Conservation (phyloP, 306 rosid species). For the Vigna angularis region DNA sequence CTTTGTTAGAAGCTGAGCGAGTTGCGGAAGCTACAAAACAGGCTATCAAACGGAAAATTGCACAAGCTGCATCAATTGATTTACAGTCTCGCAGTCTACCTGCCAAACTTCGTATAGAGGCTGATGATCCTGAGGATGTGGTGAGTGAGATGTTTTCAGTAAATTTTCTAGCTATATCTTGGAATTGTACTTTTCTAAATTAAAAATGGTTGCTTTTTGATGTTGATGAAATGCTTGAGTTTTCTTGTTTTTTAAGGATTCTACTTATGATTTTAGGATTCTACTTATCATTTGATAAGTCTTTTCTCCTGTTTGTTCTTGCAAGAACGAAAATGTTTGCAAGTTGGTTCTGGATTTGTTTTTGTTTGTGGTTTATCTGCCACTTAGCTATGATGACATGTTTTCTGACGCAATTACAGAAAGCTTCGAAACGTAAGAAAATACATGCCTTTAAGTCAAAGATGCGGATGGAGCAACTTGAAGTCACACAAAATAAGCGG, state of each 20-base stretch:
- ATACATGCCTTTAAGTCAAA: slow-evolving; percentile 97
- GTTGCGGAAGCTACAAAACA: slow-evolving; percentile 98
- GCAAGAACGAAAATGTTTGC: background rate
- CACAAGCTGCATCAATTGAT: slow-evolving; percentile 88
- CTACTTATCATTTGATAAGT: slow-evolving; percentile 7
- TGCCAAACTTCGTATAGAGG: slow-evolving; percentile 90
- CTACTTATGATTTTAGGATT: slow-evolving; percentile 5
- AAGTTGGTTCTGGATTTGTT: slow-evolving; percentile 20
- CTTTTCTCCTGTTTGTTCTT: background rate
- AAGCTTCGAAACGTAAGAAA: slow-evolving; percentile 87
- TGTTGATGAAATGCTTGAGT: slow-evolving; percentile 19
- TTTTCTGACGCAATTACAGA: slow-evolving; percentile 59
- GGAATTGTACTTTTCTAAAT: slow-evolving; percentile 1
- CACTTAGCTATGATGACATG: slow-evolving; percentile 37
- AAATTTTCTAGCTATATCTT: background rate
- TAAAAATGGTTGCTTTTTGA: slow-evolving; percentile 10
- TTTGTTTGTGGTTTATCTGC: background rate
- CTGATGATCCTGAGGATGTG: slow-evolving; percentile 97
- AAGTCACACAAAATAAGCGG: slow-evolving; percentile 94
- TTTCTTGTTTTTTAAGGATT: background rate
- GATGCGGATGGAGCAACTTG: slow-evolving; percentile 96
- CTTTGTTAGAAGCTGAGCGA: slow-evolving; percentile 90
- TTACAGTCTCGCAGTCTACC: slow-evolving; percentile 84
- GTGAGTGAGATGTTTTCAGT: slow-evolving; percentile 61
- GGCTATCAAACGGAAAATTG: slow-evolving; percentile 93